These are phyloP conservation scores for Eimeria maxima DNA, from an alignment of 169 alveolate species.

Conservation along the genomic window DNA sequence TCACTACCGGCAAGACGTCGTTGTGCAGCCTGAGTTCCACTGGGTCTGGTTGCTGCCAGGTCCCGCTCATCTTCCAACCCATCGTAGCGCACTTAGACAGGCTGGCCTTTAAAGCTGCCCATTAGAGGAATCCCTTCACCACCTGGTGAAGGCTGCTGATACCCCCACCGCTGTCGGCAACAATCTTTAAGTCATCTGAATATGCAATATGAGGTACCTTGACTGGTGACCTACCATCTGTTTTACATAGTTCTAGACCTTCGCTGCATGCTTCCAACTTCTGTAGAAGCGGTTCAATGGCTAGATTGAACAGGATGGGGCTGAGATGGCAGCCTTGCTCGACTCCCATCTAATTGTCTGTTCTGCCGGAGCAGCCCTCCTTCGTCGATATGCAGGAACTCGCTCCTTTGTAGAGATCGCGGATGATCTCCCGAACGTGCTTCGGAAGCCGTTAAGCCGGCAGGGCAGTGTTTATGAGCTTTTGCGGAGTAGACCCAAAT, in stretches of 20 bases:
- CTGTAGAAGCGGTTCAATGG: constrained; percentile 6
- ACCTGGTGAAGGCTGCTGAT: constrained; percentile 18
- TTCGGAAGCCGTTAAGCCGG: constrained; percentile 20
- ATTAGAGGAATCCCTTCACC: not conserved
- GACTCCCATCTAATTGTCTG: constrained; percentile 12
- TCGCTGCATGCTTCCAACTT: not conserved
- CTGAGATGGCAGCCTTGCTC: not conserved
- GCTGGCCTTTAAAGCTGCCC: not conserved
- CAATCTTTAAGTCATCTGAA: constrained; percentile 2
- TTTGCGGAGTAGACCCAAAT: too few relatives aligned
- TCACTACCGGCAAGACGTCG: constrained; percentile 5
- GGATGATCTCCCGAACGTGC: constrained; percentile 9
- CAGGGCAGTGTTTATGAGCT: not conserved
- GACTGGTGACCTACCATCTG: not conserved
- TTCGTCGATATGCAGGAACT: not conserved
- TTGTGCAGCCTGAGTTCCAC: not conserved
- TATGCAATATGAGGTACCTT: constrained; percentile 7
- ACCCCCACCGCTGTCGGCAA: not conserved
- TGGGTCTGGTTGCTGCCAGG: not conserved
- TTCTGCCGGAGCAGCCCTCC: not conserved
- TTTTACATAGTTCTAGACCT: not conserved
- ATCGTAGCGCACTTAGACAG: not conserved
- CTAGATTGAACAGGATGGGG: constrained; percentile 9
- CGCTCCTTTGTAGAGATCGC: not conserved
- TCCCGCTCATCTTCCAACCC: not conserved